phyloP scores from a whole-genome alignment of 257 asterid species.

The Misopates orontium region DNA sequence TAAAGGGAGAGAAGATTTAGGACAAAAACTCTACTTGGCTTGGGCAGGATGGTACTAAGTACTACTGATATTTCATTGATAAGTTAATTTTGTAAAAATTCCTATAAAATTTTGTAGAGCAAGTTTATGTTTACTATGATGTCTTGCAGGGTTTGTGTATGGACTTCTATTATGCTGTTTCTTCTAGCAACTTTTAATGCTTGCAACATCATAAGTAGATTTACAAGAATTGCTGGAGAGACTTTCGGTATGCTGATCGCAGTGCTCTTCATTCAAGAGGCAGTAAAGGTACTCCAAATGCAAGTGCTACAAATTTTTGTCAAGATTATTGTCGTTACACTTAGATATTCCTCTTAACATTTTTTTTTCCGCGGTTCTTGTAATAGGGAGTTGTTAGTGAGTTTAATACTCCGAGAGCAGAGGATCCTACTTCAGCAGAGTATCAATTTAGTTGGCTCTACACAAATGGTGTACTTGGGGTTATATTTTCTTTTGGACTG shows the following conservation, averaged over 20 bases:
- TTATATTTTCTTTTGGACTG: constrained; percentile 50
- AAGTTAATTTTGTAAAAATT: background rate
- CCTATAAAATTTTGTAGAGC: background rate
- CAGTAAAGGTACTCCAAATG: constrained; percentile 42
- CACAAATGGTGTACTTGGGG: constrained; percentile 49
- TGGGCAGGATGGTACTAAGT: constrained; percentile 39
- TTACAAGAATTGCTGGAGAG: constrained; percentile 59
- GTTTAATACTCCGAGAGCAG: constrained; percentile 43
- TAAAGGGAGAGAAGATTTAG: constrained; percentile 42
- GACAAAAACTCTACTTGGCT: constrained; percentile 49
- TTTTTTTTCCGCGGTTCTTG: background rate
- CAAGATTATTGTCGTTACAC: background rate
- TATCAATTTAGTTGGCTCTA: constrained; percentile 52
- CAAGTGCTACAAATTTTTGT: too few species aligned
- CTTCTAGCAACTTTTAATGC: constrained; percentile 55
- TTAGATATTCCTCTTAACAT: too few species aligned
- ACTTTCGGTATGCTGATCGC: constrained; percentile 54
- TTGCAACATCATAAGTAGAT: constrained; percentile 38
- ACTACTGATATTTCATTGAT: too few species aligned
- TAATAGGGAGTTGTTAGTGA: constrained; percentile 52
- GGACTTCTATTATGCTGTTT: constrained; percentile 49
- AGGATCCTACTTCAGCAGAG: constrained; percentile 33
- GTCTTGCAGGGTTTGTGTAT: constrained; percentile 53
- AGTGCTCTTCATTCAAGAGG: constrained; percentile 49
- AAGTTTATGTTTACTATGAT: background rate